Base-by-base conservation (phyloP, 2,329 filamentous ascomycete species). In the Coniochaeta prunicola region DNA sequence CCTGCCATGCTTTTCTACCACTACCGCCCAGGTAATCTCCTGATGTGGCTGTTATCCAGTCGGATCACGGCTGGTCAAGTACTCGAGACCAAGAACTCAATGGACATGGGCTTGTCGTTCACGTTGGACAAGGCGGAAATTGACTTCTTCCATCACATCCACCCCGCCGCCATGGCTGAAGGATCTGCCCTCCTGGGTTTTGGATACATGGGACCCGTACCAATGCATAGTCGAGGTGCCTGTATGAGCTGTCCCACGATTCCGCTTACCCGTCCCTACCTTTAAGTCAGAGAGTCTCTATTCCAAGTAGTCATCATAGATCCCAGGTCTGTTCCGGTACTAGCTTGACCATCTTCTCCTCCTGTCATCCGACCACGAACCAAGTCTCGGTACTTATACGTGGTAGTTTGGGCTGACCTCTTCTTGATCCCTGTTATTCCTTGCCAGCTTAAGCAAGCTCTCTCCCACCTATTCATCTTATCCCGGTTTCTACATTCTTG, bases 141-240 rank as follows among this genome's bases (percentile, higher is more conserved):
- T 55, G 33, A 33, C 53, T 33, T 55, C 28, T 17, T 34, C 53
- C 53, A 55, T 55, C 53, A 55, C 53, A 55, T 55, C 53, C 34
- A 30, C 53, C 24, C 53, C 40, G 28, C 30, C 30, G 53, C 53
- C 28, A 36, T 55, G 53, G 53, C 53, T 50, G 45, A 30, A 21
- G 45, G 45, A 50, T 50, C 45, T 30, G 45, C 26, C 30, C 36
- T 38, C 36, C 36, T 38, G 6, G 36, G 36, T 38, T 38, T 38
- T n/a, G 36, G 17, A 38, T 38, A 12, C 24, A 50, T 17, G 24
- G 24, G 21, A 9, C n/a, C 17, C 12, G 2, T 7, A 50, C 24
- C 45, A 50, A 50, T 50, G 45, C 45, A 12, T 50, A 17, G 24
- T 26, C 2, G 2, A 30, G 45, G n/a, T 50, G 30, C 26, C n/a